A percentile compares a stretch with the other conserved stretches of the same genome.
These are phyloP conservation scores for Daldinia bambusicola DNA, from an alignment of 495 filamentous ascomycete species.

Conservation along the genomic window DNA sequence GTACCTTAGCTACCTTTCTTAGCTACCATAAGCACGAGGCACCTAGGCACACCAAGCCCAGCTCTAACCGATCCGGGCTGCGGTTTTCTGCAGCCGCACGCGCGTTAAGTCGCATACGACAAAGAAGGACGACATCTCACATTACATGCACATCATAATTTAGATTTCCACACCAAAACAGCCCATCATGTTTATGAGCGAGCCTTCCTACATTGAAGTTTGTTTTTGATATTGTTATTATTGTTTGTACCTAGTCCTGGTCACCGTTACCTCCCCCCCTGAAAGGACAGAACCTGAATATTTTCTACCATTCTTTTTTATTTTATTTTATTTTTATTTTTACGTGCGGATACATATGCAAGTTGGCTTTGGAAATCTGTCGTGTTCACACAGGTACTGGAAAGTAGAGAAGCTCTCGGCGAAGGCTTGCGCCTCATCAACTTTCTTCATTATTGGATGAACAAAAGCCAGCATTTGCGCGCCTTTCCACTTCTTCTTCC, in stretches of 20 bases:
- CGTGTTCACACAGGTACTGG: background rate
- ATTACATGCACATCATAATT: constrained; percentile 38
- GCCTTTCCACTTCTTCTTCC: constrained; percentile 9
- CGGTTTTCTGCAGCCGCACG: constrained; percentile 37
- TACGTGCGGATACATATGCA: constrained; percentile 23
- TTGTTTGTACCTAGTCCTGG: constrained; percentile 41
- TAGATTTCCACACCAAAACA: constrained; percentile 17
- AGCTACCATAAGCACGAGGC: background rate
- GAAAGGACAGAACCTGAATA: constrained; percentile 33
- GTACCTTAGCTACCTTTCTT: constrained; percentile 13
- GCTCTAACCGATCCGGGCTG: constrained; percentile 8
- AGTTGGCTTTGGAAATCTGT: constrained; percentile 13
- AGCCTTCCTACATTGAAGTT: background rate
- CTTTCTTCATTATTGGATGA: constrained; percentile 13
- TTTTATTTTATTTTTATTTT: constrained; percentile 4
- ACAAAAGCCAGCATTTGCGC: constrained; percentile 6
- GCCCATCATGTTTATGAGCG: background rate
- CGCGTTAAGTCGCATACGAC: constrained; percentile 35
- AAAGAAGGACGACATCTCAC: constrained; percentile 30
- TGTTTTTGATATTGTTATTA: constrained; percentile 1
- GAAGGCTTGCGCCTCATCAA: constrained; percentile 23
- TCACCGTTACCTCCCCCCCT: constrained; percentile 31
- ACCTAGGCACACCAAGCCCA: background rate
- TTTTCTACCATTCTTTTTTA: constrained; percentile 4
- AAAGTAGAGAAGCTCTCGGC: background rate